Base-by-base conservation (phyloP, 1,139 yeast species). In the Magnusiomyces paraingens region DNA sequence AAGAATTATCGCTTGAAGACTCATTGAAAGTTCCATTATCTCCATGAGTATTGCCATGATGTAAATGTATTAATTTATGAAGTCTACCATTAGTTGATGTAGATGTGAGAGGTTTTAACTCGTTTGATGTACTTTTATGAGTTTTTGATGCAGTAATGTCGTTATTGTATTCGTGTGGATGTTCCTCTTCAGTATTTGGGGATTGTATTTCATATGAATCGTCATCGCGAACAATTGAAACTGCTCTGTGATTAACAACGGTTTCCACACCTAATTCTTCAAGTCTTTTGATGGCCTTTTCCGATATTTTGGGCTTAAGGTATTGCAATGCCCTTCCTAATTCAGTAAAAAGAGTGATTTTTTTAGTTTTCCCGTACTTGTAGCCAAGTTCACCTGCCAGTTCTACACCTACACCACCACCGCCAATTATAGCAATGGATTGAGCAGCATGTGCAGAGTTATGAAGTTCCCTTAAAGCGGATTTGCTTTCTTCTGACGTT, bases 321-420 rank as follows among this genome's bases (percentile, higher is more conserved):
- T 47, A 35, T 21, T 51, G 54, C 5, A 55, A 45, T 1, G 54
- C 48, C 10, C 55, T 50, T 18, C 48, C 51, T 10, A 53, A 42
- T 3, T 47, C 55, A 12, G 55, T 48, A 45, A 36, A 55, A 1
- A 55, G 50, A 11, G 53, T 54, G 20, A 55, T 47, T 15, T 56
- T 48, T 53, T 62, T 62, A 3, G 44, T 48, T 35, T 49, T 52
- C 4, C 60, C 59, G 43, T 61, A 62, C 43, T 58, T 54, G 53
- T 54, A 60, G 35, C 59, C 62, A 49, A 62, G 61, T 43, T 62
- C 65, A 17, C 61, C 59, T 12, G 65, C 64, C 39, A 62, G 57
- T 49, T 62, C 63, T 11, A 62, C 63, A 17, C 64, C 65, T 15
- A 59, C 62, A n/a, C 63, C 64, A 14, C 65, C 65, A 8, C 64